These are phyloP conservation scores for Penicillium sp. DNA, from an alignment of 2,329 filamentous ascomycete genomes.

Conservation along the genomic window DNA sequence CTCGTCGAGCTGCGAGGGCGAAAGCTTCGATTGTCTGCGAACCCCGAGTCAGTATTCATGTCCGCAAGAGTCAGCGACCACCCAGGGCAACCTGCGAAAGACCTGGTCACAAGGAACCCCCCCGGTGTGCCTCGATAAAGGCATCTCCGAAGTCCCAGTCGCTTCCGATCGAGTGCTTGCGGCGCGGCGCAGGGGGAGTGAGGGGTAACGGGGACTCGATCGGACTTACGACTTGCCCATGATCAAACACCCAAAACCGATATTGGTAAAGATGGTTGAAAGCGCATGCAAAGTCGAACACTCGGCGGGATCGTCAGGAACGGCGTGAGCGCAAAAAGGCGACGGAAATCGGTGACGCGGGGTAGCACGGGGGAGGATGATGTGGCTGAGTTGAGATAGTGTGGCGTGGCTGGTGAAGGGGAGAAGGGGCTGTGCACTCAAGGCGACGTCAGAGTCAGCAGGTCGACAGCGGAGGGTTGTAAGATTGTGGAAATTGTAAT, in stretches of 20 bases:
- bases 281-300: conserved; percentile 16
- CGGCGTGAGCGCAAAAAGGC: conserved; percentile 14
- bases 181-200: conserved; percentile 11
- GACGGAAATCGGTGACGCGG: conserved; percentile 28
- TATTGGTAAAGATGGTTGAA: conserved; percentile 4
- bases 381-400: conserved; percentile 28
- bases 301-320: conserved; percentile 13
- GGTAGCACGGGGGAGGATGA: conserved; percentile 28
- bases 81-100: not conserved
- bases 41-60: conserved; percentile 8
- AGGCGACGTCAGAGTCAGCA: not conserved
- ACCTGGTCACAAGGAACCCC: not conserved
- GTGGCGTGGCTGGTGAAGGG: conserved; percentile 8
- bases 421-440: not conserved
- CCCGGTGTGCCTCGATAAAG: not conserved
- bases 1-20: conserved; percentile 91
- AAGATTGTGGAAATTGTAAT: not conserved
- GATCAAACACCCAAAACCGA: conserved; percentile 27
- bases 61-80: not conserved
- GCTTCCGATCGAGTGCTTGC: conserved; percentile 8
- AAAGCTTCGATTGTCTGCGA: conserved; percentile 93
- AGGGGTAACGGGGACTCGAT: conserved; percentile 18
- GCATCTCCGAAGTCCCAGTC: conserved; percentile 12
- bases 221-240: conserved; percentile 49
- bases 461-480: not conserved